phyloP scores from a whole-genome alignment of 306 rosid species.

The Cucumis cinereus region DNA sequence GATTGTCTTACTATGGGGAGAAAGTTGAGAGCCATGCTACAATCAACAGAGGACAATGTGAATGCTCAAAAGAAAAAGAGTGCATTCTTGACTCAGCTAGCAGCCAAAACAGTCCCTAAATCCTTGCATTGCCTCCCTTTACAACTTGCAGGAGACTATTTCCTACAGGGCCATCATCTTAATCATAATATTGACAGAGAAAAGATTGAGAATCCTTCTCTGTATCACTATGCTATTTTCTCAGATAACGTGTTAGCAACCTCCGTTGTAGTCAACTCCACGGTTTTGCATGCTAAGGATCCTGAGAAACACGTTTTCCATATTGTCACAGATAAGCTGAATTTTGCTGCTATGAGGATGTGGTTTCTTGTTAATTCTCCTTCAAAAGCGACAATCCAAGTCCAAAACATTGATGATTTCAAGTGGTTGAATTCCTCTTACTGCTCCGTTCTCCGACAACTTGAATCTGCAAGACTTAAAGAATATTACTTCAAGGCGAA shows the following conservation, averaged over 20 bases:
- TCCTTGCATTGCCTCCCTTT: constrained; percentile 84
- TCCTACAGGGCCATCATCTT: constrained; percentile 49
- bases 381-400: constrained; percentile 53
- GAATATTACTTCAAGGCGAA: constrained; percentile 92
- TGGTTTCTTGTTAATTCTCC: constrained; percentile 91
- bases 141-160: constrained; percentile 76
- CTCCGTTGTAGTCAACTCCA: constrained; percentile 91
- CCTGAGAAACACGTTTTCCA: constrained; percentile 88
- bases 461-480: constrained; percentile 80
- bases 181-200: constrained; percentile 32
- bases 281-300: constrained; percentile 68
- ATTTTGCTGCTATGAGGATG: constrained; percentile 85
- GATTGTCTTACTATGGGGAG: constrained; percentile 55
- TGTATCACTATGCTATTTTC: constrained; percentile 86
- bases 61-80: constrained; percentile 60
- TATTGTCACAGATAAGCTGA: constrained; percentile 83
- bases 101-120: constrained; percentile 86
- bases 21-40: constrained; percentile 85
- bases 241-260: constrained; percentile 92
- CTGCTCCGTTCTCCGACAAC: constrained; percentile 92
- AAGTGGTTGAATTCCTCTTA: constrained; percentile 96
- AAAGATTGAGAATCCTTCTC: constrained; percentile 71
- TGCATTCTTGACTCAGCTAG: constrained; percentile 84
- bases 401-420: constrained; percentile 81
- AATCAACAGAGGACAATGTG: constrained; percentile 71